Percentiles rank a stretch among this genome's conserved stretches.
These are phyloP conservation scores for Aechmea fasciata DNA, from an alignment of 176 grass and related monocot species.

Conservation along the genomic window DNA sequence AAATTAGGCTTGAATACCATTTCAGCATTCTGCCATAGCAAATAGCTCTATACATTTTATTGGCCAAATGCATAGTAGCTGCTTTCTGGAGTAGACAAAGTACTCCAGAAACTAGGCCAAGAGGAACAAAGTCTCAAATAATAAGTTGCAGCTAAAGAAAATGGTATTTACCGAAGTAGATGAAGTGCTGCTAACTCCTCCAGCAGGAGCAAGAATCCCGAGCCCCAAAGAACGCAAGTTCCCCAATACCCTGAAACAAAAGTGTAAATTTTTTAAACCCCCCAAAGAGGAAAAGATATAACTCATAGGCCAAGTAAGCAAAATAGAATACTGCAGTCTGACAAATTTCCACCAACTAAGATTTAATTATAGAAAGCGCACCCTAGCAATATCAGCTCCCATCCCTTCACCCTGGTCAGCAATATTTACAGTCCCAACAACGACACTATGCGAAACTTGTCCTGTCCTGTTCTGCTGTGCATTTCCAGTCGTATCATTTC, in stretches of 20 bases:
- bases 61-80: no score
- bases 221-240: constrained; percentile 63
- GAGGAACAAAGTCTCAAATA: no score
- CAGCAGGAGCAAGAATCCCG: constrained; percentile 36
- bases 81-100: no score
- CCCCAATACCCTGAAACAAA: constrained; percentile 52
- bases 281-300: not conserved
- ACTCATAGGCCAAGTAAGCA: not conserved
- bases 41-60: no score
- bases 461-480: constrained; percentile 23
- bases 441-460: constrained; percentile 28
- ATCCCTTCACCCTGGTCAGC: constrained; percentile 46
- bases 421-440: constrained; percentile 42
- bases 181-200: constrained; percentile 31
- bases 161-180: constrained; percentile 26
- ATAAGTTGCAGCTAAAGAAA: constrained; percentile 3
- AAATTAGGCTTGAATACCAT: no score
- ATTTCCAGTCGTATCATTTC: constrained; percentile 30
- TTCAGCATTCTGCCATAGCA: no score
- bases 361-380: not conserved
- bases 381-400: constrained; percentile 38
- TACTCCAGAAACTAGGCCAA: no score
- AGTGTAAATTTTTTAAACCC: not conserved
- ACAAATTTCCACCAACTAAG: constrained; percentile 8
- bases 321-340: constrained; percentile 1